Conservation (phyloP, 2,329 filamentous ascomycete species). For the Rosellinia necatrix region DNA sequence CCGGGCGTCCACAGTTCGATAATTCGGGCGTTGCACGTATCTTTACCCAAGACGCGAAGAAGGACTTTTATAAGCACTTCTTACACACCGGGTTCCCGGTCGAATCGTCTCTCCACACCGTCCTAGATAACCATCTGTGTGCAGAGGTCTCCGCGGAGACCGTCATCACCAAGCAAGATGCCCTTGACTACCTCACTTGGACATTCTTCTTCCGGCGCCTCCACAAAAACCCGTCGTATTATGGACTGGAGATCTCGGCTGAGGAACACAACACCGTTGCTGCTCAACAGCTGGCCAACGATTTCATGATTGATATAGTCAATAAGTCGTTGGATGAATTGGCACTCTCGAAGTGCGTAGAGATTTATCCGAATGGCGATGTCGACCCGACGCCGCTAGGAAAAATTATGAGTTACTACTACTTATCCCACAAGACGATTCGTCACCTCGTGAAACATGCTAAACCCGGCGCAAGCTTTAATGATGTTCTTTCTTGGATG, state of each 20-base stretch:
- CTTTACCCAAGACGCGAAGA: constrained; percentile 96
- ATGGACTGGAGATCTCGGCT: constrained; percentile 89
- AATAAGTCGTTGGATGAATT: constrained; percentile 84
- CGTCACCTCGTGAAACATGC: constrained; percentile 79
- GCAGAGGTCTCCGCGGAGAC: constrained; percentile 95
- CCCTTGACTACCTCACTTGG: constrained; percentile 96
- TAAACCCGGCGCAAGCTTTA: constrained; percentile 75
- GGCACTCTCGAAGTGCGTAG: constrained; percentile 81
- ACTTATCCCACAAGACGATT: constrained; percentile 93
- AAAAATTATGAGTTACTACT: constrained; percentile 99
- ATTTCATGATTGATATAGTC: constrained; percentile 93
- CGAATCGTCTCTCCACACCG: constrained; percentile 93
- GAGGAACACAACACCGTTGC: constrained; percentile 88
- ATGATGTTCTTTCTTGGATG: constrained; percentile 89
- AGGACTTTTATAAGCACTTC: constrained; percentile 99
- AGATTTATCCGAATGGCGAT: constrained; percentile 82
- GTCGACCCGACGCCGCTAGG: constrained; percentile 89
- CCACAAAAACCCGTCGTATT: constrained; percentile 98
- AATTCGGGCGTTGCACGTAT: constrained; percentile 94
- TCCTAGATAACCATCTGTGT: constrained; percentile 94
- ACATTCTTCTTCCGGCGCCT: constrained; percentile 98
- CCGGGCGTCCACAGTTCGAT: constrained; percentile 95
- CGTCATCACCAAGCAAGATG: constrained; percentile 92
- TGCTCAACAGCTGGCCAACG: constrained; percentile 86
- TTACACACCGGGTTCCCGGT: constrained; percentile 97